phyloP scores from a whole-genome alignment of 1,139 yeast genomes.

The Debaryomyces nepalensis region DNA sequence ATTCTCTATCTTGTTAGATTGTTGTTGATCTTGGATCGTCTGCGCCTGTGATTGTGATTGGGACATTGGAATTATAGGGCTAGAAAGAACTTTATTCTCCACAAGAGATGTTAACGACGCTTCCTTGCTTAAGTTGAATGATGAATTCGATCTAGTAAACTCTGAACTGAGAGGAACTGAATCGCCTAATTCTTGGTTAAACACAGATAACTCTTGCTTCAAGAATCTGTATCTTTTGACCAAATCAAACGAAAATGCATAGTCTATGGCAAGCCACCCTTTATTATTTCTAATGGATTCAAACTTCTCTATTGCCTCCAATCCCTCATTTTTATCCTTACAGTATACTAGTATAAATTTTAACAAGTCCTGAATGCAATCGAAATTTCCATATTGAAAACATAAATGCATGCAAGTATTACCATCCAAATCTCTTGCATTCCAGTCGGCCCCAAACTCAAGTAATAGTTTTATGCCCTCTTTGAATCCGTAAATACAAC shows the following conservation, averaged over 20 bases:
- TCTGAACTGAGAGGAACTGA: slow-evolving; percentile 10
- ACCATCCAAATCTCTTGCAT: slow-evolving; percentile 62
- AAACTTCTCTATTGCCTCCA: slow-evolving; percentile 38
- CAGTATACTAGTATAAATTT: slow-evolving; percentile 30
- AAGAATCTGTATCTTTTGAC: slow-evolving; percentile 29
- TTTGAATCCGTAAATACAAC: slow-evolving; percentile 67
- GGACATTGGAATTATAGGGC: slow-evolving; percentile 42
- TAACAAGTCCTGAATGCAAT: slow-evolving; percentile 64
- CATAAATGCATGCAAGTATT: slow-evolving; percentile 83
- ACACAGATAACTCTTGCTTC: slow-evolving; percentile 23
- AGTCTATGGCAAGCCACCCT: slow-evolving; percentile 74
- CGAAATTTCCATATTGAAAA: slow-evolving; percentile 72
- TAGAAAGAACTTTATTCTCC: slow-evolving; percentile 36
- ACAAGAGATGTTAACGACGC: slow-evolving; percentile 19
- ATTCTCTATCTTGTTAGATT: neutral
- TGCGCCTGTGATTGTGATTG: slow-evolving; percentile 11
- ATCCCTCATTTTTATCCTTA: slow-evolving; percentile 41
- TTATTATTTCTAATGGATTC: slow-evolving; percentile 50
- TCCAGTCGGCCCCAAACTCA: slow-evolving; percentile 81
- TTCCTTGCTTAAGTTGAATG: slow-evolving; percentile 6
- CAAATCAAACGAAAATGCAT: slow-evolving; percentile 55
- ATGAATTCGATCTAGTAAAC: slow-evolving; percentile 7
- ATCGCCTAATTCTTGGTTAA: slow-evolving; percentile 12
- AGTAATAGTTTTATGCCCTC: slow-evolving; percentile 73
- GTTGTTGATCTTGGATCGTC: neutral